These are phyloP conservation scores for Talaromyces sp. DNA, from an alignment of 2,329 filamentous ascomycete genomes.

Conservation along the genomic window DNA sequence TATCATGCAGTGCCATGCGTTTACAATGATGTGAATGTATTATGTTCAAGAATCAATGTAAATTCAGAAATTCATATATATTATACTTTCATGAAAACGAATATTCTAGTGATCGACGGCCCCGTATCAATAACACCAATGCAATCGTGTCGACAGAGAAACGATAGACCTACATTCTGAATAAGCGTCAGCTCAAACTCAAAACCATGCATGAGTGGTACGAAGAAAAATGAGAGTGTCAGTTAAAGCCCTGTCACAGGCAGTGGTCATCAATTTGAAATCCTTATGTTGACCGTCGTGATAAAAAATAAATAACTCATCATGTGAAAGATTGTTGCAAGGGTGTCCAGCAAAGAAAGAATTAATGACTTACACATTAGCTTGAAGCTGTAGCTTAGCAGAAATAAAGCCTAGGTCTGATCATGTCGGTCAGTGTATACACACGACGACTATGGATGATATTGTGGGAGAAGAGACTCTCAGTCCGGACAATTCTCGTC, in stretches of 20 bases:
- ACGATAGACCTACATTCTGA: slow-evolving; percentile 5
- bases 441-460: slow-evolving; percentile 8
- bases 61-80: neutral
- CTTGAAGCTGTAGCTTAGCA: neutral
- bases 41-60: neutral
- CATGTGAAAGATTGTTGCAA: slow-evolving; percentile 48
- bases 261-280: slow-evolving; percentile 70
- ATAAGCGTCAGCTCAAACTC: slow-evolving; percentile 7
- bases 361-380: neutral
- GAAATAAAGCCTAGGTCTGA: neutral
- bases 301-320: slow-evolving; percentile 65
- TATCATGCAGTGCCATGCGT: neutral
- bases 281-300: slow-evolving; percentile 84
- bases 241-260: slow-evolving; percentile 68
- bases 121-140: neutral
- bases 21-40: neutral
- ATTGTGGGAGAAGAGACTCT: slow-evolving; percentile 23
- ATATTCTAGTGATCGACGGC: neutral
- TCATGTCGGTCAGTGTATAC: neutral
- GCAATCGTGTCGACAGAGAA: neutral
- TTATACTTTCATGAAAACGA: neutral
- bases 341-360: neutral
- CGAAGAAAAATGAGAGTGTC: slow-evolving; percentile 20
- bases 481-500: slow-evolving; percentile 55
- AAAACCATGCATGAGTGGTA: neutral